Conservation (phyloP, 345 rosid species). For the Erucastrum elatum region DNA sequence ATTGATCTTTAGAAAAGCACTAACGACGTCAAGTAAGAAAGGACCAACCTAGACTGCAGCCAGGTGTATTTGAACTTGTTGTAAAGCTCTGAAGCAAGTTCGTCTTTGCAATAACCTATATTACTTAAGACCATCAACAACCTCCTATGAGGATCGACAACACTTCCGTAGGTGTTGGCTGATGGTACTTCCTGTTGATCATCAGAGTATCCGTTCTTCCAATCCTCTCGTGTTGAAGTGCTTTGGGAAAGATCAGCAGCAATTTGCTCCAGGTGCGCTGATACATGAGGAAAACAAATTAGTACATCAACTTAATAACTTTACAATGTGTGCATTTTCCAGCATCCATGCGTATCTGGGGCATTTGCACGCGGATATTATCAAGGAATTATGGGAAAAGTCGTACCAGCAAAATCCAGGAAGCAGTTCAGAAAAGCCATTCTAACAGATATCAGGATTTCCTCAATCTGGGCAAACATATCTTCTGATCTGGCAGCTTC, state of each 20-base stretch:
- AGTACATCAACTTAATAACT: conserved; percentile 5
- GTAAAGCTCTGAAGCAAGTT: conserved; percentile 76
- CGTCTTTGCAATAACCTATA: conserved; percentile 97
- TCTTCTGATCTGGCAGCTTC: conserved; percentile 82
- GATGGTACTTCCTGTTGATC: conserved; percentile 48
- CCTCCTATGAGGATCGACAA: conserved; percentile 69
- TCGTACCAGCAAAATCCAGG: conserved; percentile 93
- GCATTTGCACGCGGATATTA: not conserved
- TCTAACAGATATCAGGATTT: conserved; percentile 84
- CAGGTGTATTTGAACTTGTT: conserved; percentile 78
- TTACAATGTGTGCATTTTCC: not conserved
- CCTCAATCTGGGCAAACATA: conserved; percentile 73
- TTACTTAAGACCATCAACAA: conserved; percentile 88
- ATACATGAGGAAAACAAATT: conserved; percentile 38
- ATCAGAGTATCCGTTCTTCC: conserved; percentile 66
- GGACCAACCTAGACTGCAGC: conserved; percentile 64
- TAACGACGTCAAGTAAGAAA: conserved; percentile 16
- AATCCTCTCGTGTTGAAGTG: conserved; percentile 46
- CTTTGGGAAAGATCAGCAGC: conserved; percentile 39
- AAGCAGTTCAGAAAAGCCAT: conserved; percentile 92
- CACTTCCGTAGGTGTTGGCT: conserved; percentile 60
- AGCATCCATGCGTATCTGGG: not conserved
- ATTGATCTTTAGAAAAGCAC: not conserved
- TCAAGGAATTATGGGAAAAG: conserved; percentile 4
- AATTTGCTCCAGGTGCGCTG: conserved; percentile 41